Evolutionary conservation across 1,284 basidiomycete genomes (phyloP), one percentile per base, ranked within the genome.

Genomic region (Ustilago tritici): DNA sequence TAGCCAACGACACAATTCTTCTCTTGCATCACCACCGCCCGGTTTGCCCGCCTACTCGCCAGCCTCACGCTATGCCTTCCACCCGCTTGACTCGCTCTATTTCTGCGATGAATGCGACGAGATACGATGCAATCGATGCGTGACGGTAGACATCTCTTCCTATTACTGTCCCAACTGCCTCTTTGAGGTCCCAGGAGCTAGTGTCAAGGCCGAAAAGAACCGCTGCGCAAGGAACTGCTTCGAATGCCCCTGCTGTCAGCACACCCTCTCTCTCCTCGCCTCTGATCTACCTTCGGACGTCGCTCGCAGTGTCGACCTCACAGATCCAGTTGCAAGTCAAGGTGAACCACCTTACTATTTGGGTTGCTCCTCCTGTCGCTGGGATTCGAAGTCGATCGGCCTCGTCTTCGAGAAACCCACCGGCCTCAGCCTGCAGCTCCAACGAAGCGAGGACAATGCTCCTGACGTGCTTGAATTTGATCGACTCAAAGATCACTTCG

Each of bases 81-180:
- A 95, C 80, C 90, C 92, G 2, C 90, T 99, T 10, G 90, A 93
- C 76, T 90, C 90, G 23, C 91, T 99, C 17, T 97, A 95, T 88
- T 99, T 98, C 87, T 99, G 97, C 87, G 95, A 98, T 87, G 96
- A 98, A 89, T 99, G 97, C 87, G 95, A 98, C 86, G 92, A 93
- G 2, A 91, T 99, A 49, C 89, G 95, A 62, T 99, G 97, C 85
- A 93, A 95, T 84, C 90, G 92, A 77, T 99, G 97, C 82, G 93
- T 97, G 9, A 90, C 92, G 5, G 88, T 94, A 59, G 97, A 99
- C 89, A 92, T 98, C 84, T 93, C 94, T 84, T 93, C 93, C 61
- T 98, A 98, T 87, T 98, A 94, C 86, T 99, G 97, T 84, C 97
- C 97, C 28, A 95, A 96, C 86, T 99, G 97, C 86, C 89, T 98